Percentiles rank a stretch among this genome's conserved stretches.
Evolutionary conservation across 768 basidiomycete genomes (phyloP).

Genomic region (Leccinum longicurvipes): DNA sequence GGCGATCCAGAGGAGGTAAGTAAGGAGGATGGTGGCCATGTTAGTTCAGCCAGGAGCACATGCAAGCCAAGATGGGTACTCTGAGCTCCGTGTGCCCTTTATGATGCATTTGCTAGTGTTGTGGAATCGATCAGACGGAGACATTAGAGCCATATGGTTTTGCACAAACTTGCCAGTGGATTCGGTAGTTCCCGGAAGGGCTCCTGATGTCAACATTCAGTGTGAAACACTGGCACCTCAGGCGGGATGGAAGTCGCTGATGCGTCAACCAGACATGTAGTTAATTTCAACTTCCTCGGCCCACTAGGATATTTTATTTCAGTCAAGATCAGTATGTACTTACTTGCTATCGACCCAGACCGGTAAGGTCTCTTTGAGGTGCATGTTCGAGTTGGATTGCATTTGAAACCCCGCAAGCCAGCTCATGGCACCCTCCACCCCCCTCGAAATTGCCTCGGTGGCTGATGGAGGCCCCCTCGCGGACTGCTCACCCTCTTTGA

Average conservation of each 20-base stretch:
- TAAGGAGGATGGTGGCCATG: slow-evolving; percentile 4
- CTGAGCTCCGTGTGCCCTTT: not conserved
- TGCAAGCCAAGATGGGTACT: not conserved
- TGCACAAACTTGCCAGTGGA: too few relatives aligned
- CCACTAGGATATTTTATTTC: too few relatives aligned
- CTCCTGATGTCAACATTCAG: not conserved
- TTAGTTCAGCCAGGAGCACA: not conserved
- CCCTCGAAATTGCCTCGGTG: slow-evolving; percentile 20
- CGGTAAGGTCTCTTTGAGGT: too few relatives aligned
- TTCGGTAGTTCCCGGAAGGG: too few relatives aligned
- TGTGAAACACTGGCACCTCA: not conserved
- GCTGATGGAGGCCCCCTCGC: slow-evolving; percentile 16
- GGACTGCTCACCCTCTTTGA: slow-evolving; percentile 61
- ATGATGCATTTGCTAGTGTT: not conserved
- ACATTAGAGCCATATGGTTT: not conserved
- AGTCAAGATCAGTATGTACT: not conserved
- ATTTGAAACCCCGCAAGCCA: not conserved
- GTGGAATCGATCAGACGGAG: not conserved
- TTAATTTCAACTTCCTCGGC: too few relatives aligned
- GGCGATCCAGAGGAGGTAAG: slow-evolving; percentile 7
- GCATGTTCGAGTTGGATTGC: not conserved
- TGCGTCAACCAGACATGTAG: too few relatives aligned
- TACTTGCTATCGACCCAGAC: too few relatives aligned
- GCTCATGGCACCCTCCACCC: not conserved
- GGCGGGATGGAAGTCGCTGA: too few relatives aligned